These are phyloP conservation scores for Penicillium oxalicum DNA, from an alignment of 2,329 filamentous ascomycete genomes.

Conservation along the genomic window DNA sequence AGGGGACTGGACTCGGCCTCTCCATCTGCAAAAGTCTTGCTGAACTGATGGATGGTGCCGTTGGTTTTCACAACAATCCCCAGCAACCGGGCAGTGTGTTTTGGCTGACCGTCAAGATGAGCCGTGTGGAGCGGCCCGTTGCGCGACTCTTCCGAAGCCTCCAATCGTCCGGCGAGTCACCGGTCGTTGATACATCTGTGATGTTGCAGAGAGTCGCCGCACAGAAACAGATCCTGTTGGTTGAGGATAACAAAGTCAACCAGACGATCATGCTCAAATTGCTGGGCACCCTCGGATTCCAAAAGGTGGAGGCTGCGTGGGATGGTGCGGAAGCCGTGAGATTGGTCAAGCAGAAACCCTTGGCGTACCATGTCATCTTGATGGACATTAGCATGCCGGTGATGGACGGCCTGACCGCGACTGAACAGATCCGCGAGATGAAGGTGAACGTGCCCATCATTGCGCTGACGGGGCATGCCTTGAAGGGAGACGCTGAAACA, in stretches of 20 bases:
- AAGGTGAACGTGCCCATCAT: slow-evolving; percentile 45
- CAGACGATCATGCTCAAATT: slow-evolving; percentile 39
- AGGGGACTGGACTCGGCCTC: slow-evolving; percentile 53
- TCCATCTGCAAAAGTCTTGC: slow-evolving; percentile 54
- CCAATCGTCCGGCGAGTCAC: slow-evolving; percentile 9
- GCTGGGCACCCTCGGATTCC: slow-evolving; percentile 37
- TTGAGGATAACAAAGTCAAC: slow-evolving; percentile 42
- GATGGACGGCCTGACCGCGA: slow-evolving; percentile 43
- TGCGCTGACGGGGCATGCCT: slow-evolving; percentile 52
- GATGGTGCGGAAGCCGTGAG: slow-evolving; percentile 42
- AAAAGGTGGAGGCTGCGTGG: slow-evolving; percentile 38
- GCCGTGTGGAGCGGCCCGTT: slow-evolving; percentile 30
- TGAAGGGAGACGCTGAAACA: slow-evolving; percentile 50
- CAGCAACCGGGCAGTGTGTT: slow-evolving; percentile 47
- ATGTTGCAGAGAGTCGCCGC: slow-evolving; percentile 36
- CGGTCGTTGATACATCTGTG: slow-evolving; percentile 15
- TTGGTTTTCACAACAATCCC: slow-evolving; percentile 44
- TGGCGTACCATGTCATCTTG: slow-evolving; percentile 41
- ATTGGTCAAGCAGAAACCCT: slow-evolving; percentile 37
- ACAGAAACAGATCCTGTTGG: slow-evolving; percentile 37
- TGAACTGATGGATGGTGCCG: slow-evolving; percentile 52
- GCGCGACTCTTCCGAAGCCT: slow-evolving; percentile 23
- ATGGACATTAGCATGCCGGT: slow-evolving; percentile 48
- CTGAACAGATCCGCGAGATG: slow-evolving; percentile 37
- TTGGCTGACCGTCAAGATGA: slow-evolving; percentile 46